A percentile compares a stretch with the other conserved stretches of the same genome.
These are phyloP conservation scores for Incumbomyces lentus DNA, from an alignment of 2,329 filamentous ascomycete genomes.

Conservation along the genomic window DNA sequence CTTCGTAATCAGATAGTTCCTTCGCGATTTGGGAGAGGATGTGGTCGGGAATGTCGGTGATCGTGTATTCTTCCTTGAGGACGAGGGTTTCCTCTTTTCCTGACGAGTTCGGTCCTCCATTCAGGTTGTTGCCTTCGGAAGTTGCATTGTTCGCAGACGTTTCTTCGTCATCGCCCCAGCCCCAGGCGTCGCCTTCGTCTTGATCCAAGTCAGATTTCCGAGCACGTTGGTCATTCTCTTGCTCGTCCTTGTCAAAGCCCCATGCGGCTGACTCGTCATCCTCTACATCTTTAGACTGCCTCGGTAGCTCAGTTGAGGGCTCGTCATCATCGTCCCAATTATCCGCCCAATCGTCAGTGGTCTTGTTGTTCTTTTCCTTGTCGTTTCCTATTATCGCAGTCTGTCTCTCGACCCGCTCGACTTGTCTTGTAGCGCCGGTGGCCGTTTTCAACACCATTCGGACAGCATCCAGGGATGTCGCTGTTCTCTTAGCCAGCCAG, in stretches of 20 bases:
- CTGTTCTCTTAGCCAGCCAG: constrained; percentile 77
- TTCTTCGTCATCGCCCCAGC: constrained; percentile 63
- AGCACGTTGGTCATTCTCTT: constrained; percentile 4
- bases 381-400: constrained; percentile 58
- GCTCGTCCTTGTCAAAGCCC: constrained; percentile 38
- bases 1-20: constrained; percentile 33
- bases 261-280: constrained; percentile 37
- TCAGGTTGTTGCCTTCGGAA: constrained; percentile 2
- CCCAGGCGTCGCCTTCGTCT: constrained; percentile 59
- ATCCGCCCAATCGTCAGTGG: constrained; percentile 59
- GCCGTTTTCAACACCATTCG: constrained; percentile 58
- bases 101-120: constrained; percentile 6
- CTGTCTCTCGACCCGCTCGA: constrained; percentile 78
- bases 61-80: constrained; percentile 73
- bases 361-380: constrained; percentile 44
- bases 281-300: constrained; percentile 35
- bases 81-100: constrained; percentile 53
- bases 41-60: constrained; percentile 75
- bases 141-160: constrained; percentile 23
- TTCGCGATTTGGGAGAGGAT: constrained; percentile 42
- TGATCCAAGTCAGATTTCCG: constrained; percentile 23
- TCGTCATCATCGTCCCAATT: constrained; percentile 57
- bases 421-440: constrained; percentile 55
- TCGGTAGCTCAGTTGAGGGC: neutral
- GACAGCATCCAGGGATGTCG: constrained; percentile 65